Evolutionary conservation across 176 grass and related monocot genomes (phyloP).

Genomic region (Alopecurus myosuroides): DNA sequence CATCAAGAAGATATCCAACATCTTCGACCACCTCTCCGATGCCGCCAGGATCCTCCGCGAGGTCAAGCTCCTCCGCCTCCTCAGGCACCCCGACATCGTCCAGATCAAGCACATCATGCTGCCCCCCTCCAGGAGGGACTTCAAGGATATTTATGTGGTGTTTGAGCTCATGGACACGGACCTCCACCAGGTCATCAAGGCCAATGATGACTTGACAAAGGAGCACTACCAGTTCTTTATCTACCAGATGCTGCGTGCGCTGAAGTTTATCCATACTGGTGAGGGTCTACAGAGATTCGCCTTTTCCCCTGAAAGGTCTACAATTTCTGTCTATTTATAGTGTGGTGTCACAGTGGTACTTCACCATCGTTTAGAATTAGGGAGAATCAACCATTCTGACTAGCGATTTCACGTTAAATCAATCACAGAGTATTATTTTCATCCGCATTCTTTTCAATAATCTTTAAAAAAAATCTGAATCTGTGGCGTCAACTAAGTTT

Average conservation of each 20-base stretch:
- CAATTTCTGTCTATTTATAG: background rate
- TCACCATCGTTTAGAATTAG: background rate
- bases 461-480: too few relatives aligned
- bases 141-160: constrained; percentile 88
- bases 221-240: constrained; percentile 96
- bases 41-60: constrained; percentile 89
- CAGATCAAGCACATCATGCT: constrained; percentile 97
- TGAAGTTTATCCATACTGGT: constrained; percentile 98
- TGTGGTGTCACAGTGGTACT: background rate
- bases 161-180: constrained; percentile 96
- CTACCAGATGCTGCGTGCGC: constrained; percentile 87
- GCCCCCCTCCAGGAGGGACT: constrained; percentile 78
- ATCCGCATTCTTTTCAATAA: background rate
- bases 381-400: background rate
- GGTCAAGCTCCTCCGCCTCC: constrained; percentile 83
- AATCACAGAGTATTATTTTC: background rate
- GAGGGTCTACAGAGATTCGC: background rate
- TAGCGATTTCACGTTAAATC: constrained; percentile 23
- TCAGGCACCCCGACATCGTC: constrained; percentile 88
- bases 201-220: constrained; percentile 91
- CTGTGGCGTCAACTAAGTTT: too few relatives aligned
- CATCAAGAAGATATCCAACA: constrained; percentile 89
- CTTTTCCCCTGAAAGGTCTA: background rate
- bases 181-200: constrained; percentile 98
- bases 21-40: constrained; percentile 86